Evolutionary conservation across 2,329 filamentous ascomycete genomes (phyloP).

Genomic region (Tolypocladium capitatum): DNA sequence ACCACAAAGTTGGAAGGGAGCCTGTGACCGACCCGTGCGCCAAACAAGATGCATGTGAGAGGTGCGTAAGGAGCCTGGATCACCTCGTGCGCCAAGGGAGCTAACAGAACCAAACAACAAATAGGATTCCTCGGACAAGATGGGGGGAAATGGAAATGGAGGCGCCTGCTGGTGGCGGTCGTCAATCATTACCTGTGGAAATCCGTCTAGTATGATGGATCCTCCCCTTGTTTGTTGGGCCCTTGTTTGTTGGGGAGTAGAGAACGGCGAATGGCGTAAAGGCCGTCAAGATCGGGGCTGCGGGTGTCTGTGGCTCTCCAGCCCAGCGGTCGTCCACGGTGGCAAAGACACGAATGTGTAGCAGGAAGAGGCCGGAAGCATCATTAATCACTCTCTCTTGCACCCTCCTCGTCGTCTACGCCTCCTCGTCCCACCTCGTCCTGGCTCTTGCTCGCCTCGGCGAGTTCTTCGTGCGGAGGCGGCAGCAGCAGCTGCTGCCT

Average conservation of each 20-base stretch:
- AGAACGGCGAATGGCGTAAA: neutral
- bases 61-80: neutral
- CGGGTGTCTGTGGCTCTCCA: too few species aligned
- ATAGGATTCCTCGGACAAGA: neutral
- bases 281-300: neutral
- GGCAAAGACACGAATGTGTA: neutral
- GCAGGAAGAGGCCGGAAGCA: neutral
- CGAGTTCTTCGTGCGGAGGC: neutral
- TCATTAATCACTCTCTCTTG: neutral
- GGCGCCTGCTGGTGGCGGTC: neutral
- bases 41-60: neutral
- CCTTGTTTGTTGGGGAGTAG: neutral
- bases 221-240: neutral
- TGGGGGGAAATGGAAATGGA: neutral
- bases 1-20: neutral
- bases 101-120: neutral
- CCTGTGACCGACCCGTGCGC: neutral
- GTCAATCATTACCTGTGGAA: neutral
- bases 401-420: neutral
- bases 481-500: conserved; percentile 6
- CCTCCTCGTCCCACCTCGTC: neutral
- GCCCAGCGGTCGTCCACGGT: neutral
- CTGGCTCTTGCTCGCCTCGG: neutral
- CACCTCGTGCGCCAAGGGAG: neutral
- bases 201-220: neutral